Base-by-base conservation (phyloP, 441 rosid genomes). In the Brassica balearica region DNA sequence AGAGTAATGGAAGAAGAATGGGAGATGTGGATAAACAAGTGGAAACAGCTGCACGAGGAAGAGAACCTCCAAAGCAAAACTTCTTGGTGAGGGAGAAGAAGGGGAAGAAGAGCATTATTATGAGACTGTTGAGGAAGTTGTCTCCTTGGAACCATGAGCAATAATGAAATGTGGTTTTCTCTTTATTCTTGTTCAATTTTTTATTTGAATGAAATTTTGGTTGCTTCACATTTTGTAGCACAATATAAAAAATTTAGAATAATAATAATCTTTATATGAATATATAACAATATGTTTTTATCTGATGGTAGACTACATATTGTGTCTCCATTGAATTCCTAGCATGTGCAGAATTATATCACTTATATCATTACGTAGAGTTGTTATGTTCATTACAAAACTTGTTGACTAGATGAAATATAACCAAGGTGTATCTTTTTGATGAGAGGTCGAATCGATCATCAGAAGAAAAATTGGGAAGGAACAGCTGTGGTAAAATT, bases 71-170 rank as follows among this genome's bases (percentile, higher is more conserved):
- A 74, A 67, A 89, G 67, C 85, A 86, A 78, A 60, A 68, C n/a
- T 71, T 93, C 67, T 93, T 19, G 93, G 92, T 48, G 94, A 92
- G 14, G 93, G 90, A 5, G 97, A 48, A n/a, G 53, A 48, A 48
- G 56, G 5, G 7, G 56, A 48, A n/a, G 56, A 90, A 71, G 94
- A 91, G 38, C 23, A 22, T 0, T 32, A 19, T 19, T 34, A 58
- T 56, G 95, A 91, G 71, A 93, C 98, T n/a, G n/a, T n/a, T 0
- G 93, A 91, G 71, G 90, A 77, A 48, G 82, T 90, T 20, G 69
- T 87, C 29, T 56, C 82, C 53, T 84, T 81, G 2, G 82, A 43
- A 87, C 22, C 41, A 34, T 38, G 62, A 41, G n/a, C 43, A 74
- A 51, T 2, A 55, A 9, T 22, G 7, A 27, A 55, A 14, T 51